Base-by-base conservation (phyloP, 2,329 filamentous ascomycete species). In the Hymenoscyphus albidus region DNA sequence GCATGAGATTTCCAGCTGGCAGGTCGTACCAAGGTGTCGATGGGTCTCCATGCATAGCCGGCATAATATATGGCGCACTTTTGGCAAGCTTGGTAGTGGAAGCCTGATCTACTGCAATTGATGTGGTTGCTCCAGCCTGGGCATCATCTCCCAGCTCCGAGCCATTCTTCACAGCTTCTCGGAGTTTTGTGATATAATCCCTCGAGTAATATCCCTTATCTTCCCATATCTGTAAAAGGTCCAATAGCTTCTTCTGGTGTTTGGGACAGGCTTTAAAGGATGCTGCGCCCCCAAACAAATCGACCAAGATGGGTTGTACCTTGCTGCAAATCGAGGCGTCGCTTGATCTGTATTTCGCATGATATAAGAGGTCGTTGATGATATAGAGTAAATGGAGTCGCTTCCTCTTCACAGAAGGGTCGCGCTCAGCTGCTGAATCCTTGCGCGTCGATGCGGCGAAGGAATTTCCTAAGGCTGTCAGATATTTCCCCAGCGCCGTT, bases 1-100 rank as follows among this genome's bases (percentile, higher is more conserved):
- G 90, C 58, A 96, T 83, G 81, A 93, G 88, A 69, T 91, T 94
- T 1, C 87, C 89, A 1, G 92, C 92, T 0, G 92, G 92, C 0
- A 96, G 80, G 69, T 96, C 92, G 77, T 93, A 90, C 85, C 89
- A 96, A 0, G 89, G 87, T 3, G 83, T 86, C 0, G 85, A 83
- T 1, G 83, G 78, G 73, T 96, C 91, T 51, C 93, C 93, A 74
- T 96, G 93, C 63, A 84, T 85, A 1, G 89, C 81, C 22, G 93
- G 93, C 76, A 96, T 83, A 35, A 89, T 77, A 72, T 86, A 94
- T 0, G 90, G 89, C 31, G 88, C 82, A 69, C 83, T 87, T 44
- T 83, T 80, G 4, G 79, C 73, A 66, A 88, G 81, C 70, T 85
- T 88, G 16, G 82, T 78, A 5, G 79, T 73, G 67, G 79, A 80